Evolutionary conservation across 176 grass and related monocot genomes (phyloP).

Genomic region (Pontederia paniculata): DNA sequence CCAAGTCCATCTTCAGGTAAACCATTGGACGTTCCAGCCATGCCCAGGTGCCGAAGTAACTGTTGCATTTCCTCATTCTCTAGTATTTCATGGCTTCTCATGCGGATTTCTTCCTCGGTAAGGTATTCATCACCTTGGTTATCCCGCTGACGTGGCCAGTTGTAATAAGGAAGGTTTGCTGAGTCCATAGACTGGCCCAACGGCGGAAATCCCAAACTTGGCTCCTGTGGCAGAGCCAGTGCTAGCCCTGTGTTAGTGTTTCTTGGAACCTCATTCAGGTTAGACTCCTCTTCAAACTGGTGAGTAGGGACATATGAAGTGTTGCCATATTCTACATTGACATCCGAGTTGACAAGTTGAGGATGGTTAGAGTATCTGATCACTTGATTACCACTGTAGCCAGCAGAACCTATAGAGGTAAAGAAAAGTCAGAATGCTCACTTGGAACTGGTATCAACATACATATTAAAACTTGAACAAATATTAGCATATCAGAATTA

Average conservation of each 20-base stretch:
- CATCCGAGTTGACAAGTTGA: slow-evolving; percentile 27
- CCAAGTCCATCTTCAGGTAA: slow-evolving; percentile 26
- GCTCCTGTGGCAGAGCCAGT: slow-evolving; percentile 26
- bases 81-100: slow-evolving; percentile 54
- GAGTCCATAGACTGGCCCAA: slow-evolving; percentile 31
- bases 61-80: slow-evolving; percentile 67
- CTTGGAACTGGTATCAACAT: too few relatives aligned
- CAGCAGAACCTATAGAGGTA: slow-evolving; percentile 11
- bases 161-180: slow-evolving; percentile 26
- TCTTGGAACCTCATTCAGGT: slow-evolving; percentile 20
- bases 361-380: slow-evolving; percentile 20
- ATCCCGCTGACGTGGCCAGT: slow-evolving; percentile 38
- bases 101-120: slow-evolving; percentile 42
- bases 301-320: slow-evolving; percentile 35
- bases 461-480: too few relatives aligned
- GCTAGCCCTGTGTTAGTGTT: slow-evolving; percentile 30
- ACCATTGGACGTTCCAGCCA: slow-evolving; percentile 36
- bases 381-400: slow-evolving; percentile 27
- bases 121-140: slow-evolving; percentile 38
- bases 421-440: too few relatives aligned
- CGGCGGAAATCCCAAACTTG: slow-evolving; percentile 13
- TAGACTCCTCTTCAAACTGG: slow-evolving; percentile 29
- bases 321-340: slow-evolving; percentile 28
- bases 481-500: too few relatives aligned
- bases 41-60: slow-evolving; percentile 44